A percentile compares a stretch with the other conserved stretches of the same genome.
Conservation (phyloP, 805 yeast genomes). For the Phaffomyces antillensis region DNA sequence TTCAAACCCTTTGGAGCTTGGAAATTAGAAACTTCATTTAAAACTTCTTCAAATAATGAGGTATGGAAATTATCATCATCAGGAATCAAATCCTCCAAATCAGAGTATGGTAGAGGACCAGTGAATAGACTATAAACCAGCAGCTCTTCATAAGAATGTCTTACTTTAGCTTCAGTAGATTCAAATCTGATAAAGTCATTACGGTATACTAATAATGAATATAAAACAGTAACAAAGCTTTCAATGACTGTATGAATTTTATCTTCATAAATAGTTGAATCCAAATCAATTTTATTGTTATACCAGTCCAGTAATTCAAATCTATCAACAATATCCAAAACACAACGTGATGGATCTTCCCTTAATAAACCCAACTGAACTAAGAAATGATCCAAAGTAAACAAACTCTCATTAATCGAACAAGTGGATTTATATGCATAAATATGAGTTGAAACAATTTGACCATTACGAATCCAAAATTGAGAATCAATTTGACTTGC, state of each 20-base stretch:
- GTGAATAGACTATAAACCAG: slow-evolving; percentile 45
- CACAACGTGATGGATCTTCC: slow-evolving; percentile 47
- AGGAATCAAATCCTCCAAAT: slow-evolving; percentile 31
- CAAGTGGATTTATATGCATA: slow-evolving; percentile 37
- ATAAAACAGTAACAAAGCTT: slow-evolving; percentile 67
- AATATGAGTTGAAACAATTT: slow-evolving; percentile 43
- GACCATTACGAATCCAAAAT: slow-evolving; percentile 72
- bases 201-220: slow-evolving; percentile 66
- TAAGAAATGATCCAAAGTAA: slow-evolving; percentile 66
- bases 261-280: slow-evolving; percentile 41
- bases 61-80: slow-evolving; percentile 37
- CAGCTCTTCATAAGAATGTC: slow-evolving; percentile 29
- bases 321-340: slow-evolving; percentile 44
- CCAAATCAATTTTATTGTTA: slow-evolving; percentile 24
- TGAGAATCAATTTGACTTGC: slow-evolving; percentile 56
- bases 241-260: slow-evolving; percentile 60
- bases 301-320: slow-evolving; percentile 55
- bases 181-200: slow-evolving; percentile 43
- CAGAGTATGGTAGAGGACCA: slow-evolving; percentile 49
- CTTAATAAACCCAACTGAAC: slow-evolving; percentile 55
- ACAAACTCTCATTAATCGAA: slow-evolving; percentile 45
- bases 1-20: slow-evolving; percentile 59
- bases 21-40: slow-evolving; percentile 54
- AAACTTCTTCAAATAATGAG: slow-evolving; percentile 44
- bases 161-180: slow-evolving; percentile 21